Conservation (phyloP, 208 protist genomes). For the Balamuthia mandrillaris region DNA sequence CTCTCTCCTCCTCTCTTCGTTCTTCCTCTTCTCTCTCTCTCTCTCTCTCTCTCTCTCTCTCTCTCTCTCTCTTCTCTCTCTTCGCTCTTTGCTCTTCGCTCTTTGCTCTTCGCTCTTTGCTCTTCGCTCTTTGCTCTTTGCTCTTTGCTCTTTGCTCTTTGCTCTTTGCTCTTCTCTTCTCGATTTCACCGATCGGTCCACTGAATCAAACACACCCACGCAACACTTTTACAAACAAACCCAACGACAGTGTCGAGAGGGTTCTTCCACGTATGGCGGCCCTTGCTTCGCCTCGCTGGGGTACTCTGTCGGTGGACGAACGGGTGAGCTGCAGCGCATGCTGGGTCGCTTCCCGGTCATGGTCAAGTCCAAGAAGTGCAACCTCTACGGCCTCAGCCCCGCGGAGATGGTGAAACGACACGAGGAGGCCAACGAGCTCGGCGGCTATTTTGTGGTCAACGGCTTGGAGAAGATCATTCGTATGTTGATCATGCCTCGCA, state of each 20-base stretch:
- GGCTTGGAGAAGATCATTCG: constrained; percentile 96
- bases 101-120: not conserved
- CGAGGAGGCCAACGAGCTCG: constrained; percentile 73
- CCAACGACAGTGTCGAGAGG: constrained; percentile 55
- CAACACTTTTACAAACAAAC: too few species aligned
- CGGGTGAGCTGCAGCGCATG: not conserved
- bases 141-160: not conserved
- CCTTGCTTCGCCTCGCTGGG: constrained; percentile 37
- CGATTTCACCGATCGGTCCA: too few species aligned
- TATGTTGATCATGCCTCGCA: constrained; percentile 88
- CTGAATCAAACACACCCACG: too few species aligned
- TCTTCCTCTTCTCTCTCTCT: not conserved
- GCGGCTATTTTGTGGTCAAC: constrained; percentile 98
- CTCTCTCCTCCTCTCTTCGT: not conserved
- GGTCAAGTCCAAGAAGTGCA: constrained; percentile 72
- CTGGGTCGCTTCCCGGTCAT: constrained; percentile 77
- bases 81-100: not conserved
- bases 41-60: not conserved
- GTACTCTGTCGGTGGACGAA: not conserved
- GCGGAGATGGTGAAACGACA: constrained; percentile 56
- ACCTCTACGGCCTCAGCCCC: constrained; percentile 60
- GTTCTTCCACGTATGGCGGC: constrained; percentile 54
- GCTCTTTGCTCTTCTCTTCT: too few species aligned
- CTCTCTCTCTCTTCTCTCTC: not conserved
- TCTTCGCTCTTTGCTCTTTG: too few species aligned